Evolutionary conservation across 2,329 filamentous ascomycete genomes (phyloP).

Genomic region (Geosmithia morbida): DNA sequence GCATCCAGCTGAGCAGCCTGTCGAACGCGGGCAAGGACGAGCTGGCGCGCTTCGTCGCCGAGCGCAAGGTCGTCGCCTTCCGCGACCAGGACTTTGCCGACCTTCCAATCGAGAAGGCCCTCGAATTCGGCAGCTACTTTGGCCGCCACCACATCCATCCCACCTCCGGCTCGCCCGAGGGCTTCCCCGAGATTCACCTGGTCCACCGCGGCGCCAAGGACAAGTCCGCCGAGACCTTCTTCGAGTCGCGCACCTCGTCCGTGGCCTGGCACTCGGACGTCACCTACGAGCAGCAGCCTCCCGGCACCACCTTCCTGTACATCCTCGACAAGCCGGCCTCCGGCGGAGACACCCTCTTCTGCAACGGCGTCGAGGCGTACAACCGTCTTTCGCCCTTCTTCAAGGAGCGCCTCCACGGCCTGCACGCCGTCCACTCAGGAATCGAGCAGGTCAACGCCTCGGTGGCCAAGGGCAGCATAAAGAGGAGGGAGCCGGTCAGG

Average conservation of each 20-base stretch:
- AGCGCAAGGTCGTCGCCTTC: conserved; percentile 69
- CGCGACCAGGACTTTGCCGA: conserved; percentile 60
- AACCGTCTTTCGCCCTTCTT: conserved; percentile 66
- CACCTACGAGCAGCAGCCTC: conserved; percentile 76
- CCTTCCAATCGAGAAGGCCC: conserved; percentile 53
- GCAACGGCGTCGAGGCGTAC: conserved; percentile 69
- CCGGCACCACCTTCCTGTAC: conserved; percentile 81
- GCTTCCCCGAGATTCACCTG: conserved; percentile 61
- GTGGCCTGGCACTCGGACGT: conserved; percentile 86
- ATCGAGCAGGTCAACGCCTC: conserved; percentile 66
- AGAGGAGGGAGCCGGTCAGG: conserved; percentile 57
- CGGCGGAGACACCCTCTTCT: conserved; percentile 78
- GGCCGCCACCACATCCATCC: conserved; percentile 74
- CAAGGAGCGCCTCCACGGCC: conserved; percentile 63
- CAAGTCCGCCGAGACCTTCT: conserved; percentile 40
- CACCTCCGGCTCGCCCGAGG: conserved; percentile 59
- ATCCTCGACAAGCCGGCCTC: conserved; percentile 67
- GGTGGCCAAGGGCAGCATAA: conserved; percentile 51
- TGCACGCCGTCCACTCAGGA: conserved; percentile 70
- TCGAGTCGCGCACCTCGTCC: conserved; percentile 56
- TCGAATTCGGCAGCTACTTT: conserved; percentile 61
- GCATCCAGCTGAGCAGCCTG: conserved; percentile 57
- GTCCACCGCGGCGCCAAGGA: conserved; percentile 53
- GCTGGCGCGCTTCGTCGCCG: conserved; percentile 58
- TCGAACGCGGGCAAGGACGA: conserved; percentile 59